Base-by-base conservation (phyloP, 1,139 yeast genomes). In the Geotrichum restrictum region DNA sequence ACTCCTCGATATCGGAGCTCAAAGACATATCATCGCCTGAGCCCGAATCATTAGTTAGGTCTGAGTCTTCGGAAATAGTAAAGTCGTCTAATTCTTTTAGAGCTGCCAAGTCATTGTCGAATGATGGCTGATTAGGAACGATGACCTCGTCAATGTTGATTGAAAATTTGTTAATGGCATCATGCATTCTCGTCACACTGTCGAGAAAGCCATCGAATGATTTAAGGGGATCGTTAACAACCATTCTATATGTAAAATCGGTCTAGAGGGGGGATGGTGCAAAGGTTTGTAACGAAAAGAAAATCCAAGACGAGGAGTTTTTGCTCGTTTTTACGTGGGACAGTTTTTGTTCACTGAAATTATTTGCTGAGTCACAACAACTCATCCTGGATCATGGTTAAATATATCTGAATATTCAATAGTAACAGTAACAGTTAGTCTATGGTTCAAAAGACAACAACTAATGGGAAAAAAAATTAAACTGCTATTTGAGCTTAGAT, bases 201-300 rank as follows among this genome's bases (percentile, higher is more conserved):
- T 54, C 50, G 21, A 54, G 41, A 42, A 54, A 54, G 7, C 45
- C 44, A 39, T 54, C 56, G 33, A 54, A 54, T 1, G 56, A 41
- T 11, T 36, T 36, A 11, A 45, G 32, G 8, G 42, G 42, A 32
- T 43, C 47, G 32, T 31, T 43, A 31, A 29, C 47, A 10, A 43
- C 47, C 47, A 43, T 43, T 33, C 8, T 41, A 8, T n/a, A 41
- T 19, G 7, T 7, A 34, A 13, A 34, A 6, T 34, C 10, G 37
- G 18, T 34, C 16, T 34, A 13, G 37, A 16, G 8, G 14, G 37
- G 37, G 11, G 11, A n/a, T n/a, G n/a, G n/a, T n/a, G n/a, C n/a
- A n/a, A n/a, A n/a, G n/a, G n/a, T n/a, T n/a, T n/a, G n/a, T n/a
- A n/a, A n/a, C n/a, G n/a, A n/a, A n/a, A n/a, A n/a, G n/a, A n/a